Percentiles rank a stretch among this genome's conserved stretches.
phyloP scores from a whole-genome alignment of 78 protist genomes.

The Dictyostelium brefeldianum region DNA sequence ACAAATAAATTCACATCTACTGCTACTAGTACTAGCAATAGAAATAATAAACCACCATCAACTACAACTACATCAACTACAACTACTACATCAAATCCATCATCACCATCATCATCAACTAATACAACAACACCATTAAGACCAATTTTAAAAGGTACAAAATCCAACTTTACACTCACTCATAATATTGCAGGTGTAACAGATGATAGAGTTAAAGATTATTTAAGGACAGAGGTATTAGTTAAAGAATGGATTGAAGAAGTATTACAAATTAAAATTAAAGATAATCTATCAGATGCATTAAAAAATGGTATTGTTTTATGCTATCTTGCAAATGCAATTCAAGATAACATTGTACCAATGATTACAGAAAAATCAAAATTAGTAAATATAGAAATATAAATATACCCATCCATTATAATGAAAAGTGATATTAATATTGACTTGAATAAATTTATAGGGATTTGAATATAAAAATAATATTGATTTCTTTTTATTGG shows the following conservation, averaged over 20 bases:
- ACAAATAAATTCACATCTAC: too few relatives aligned
- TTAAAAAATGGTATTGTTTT: constrained; percentile 57
- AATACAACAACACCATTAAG: not conserved
- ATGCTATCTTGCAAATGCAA: constrained; percentile 41
- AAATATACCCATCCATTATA: too few relatives aligned
- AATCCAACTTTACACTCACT: constrained; percentile 50
- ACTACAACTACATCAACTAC: too few relatives aligned
- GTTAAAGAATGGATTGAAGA: constrained; percentile 67
- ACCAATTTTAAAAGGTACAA: constrained; percentile 59
- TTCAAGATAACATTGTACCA: constrained; percentile 34
- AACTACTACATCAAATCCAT: too few relatives aligned
- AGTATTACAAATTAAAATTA: constrained; percentile 23
- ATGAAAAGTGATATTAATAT: too few relatives aligned
- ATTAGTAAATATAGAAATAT: too few relatives aligned
- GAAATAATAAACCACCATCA: too few relatives aligned
- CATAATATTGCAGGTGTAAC: constrained; percentile 10
- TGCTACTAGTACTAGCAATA: too few relatives aligned
- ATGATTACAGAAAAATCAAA: constrained; percentile 34
- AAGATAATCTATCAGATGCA: constrained; percentile 28
- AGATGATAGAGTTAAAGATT: constrained; percentile 46
- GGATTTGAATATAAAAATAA: constrained; percentile 40
- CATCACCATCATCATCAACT: too few relatives aligned
- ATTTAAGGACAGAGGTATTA: constrained; percentile 27
- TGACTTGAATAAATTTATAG: too few relatives aligned
- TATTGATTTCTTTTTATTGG: constrained; percentile 51